Evolutionary conservation across 2,329 filamentous ascomycete species (phyloP), one percentile per base, ranked within the genome.

Genomic region (Fusarium tuaranense): DNA sequence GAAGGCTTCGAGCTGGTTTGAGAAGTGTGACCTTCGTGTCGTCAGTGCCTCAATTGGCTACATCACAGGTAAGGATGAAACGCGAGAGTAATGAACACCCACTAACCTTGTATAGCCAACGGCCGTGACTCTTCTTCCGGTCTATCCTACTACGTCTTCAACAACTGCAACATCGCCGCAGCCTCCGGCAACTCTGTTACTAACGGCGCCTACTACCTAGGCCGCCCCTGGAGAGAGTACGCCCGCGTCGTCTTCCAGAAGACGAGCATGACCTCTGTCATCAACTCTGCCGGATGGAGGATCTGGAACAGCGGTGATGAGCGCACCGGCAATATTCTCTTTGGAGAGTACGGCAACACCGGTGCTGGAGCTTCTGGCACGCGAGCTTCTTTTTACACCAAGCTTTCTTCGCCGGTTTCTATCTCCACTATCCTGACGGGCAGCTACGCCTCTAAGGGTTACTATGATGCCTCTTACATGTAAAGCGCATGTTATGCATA

Each of bases 271-370:
- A 85, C 84, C 10, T 81, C 82, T 27, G 88, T 92, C 22, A 86
- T 93, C 76, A 91, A 92, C 75, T 69, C 84, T 2, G 86, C 87
- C 0, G 91, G 91, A 0, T 93, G 91, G 91, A 79, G 76, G 3
- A 78, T 83, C 32, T 93, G 91, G 91, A 86, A 86, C 67, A 81
- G 74, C 2, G 83, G 82, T 4, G 83, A 87, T 51, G 78, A 84
- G n/a, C 84, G 86, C 39, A 90, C 88, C 2, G 84, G 83, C 38
- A 82, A 88, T 51, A 87, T 92, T 2, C 80, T 83, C 30, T 92
- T 89, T 71, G 88, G 82, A 12, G 91, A 93, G 83, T 92, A 88
- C 77, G 81, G 75, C 22, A 93, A 93, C 80, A 86, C 85, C 1
- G 91, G 91, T 1, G 78, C 82, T 36, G 91, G 91, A 3, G 84